These are phyloP conservation scores for Drechslera avenae DNA, from an alignment of 2,329 filamentous ascomycete species.

Conservation along the genomic window DNA sequence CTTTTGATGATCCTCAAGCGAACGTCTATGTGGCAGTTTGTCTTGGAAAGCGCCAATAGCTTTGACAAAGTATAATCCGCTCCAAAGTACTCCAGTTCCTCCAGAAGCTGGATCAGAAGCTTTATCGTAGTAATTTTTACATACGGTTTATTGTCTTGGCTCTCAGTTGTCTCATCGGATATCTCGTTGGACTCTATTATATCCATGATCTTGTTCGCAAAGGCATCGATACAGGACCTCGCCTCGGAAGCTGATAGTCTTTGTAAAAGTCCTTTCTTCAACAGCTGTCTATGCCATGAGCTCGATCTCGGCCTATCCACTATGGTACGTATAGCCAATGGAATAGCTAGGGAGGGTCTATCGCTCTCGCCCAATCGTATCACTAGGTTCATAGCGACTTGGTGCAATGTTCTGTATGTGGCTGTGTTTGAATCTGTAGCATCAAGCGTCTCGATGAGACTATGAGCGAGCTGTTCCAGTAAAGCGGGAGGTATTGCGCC, in stretches of 20 bases:
- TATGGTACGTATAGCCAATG: constrained; percentile 37
- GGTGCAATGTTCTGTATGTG: constrained; percentile 22
- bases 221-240: constrained; percentile 30
- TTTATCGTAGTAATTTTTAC: constrained; percentile 54
- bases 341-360: constrained; percentile 35
- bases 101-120: constrained; percentile 48
- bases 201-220: constrained; percentile 39
- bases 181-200: constrained; percentile 29
- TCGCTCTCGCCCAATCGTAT: constrained; percentile 36
- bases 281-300: constrained; percentile 51
- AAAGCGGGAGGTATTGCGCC: constrained; percentile 27
- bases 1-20: constrained; percentile 41
- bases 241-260: constrained; percentile 41
- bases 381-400: constrained; percentile 31
- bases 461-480: constrained; percentile 21
- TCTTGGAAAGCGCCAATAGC: constrained; percentile 37
- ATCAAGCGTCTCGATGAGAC: constrained; percentile 16
- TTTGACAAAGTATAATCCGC: constrained; percentile 36
- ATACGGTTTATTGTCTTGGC: constrained; percentile 6
- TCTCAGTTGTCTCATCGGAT: neutral
- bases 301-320: constrained; percentile 45
- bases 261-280: constrained; percentile 41
- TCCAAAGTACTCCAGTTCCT: constrained; percentile 41
- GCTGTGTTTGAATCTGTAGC: neutral
- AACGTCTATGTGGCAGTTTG: constrained; percentile 47